These are phyloP conservation scores for Pseudopithomyces maydicus DNA, from an alignment of 2,329 filamentous ascomycete genomes.

Conservation along the genomic window DNA sequence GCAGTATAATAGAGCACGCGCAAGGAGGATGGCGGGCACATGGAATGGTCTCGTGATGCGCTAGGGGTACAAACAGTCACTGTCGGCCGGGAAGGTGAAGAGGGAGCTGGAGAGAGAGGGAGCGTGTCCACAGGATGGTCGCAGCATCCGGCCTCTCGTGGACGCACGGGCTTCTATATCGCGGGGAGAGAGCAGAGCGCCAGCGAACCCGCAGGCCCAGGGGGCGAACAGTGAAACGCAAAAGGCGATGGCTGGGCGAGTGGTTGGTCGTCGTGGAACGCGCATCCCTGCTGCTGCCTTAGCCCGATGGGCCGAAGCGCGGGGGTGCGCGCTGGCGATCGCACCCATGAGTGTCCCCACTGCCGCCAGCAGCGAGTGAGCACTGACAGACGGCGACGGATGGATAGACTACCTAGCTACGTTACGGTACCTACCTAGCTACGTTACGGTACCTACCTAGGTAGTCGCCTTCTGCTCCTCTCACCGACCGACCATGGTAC, in stretches of 20 bases:
- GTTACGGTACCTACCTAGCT: too few relatives aligned
- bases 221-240: conserved; percentile 36
- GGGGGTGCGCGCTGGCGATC: not conserved
- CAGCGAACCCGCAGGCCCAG: conserved; percentile 24
- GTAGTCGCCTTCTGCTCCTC: too few relatives aligned
- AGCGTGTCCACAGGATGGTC: conserved; percentile 10
- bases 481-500: too few relatives aligned
- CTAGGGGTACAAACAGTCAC: conserved; percentile 31
- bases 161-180: conserved; percentile 8
- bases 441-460: too few relatives aligned
- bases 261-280: conserved; percentile 26
- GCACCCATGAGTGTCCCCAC: too few relatives aligned
- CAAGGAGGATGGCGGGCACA: conserved; percentile 33
- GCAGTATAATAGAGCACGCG: conserved; percentile 27
- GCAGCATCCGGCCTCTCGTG: not conserved
- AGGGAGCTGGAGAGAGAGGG: conserved; percentile 7
- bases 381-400: too few relatives aligned
- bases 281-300: conserved; percentile 14
- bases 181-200: conserved; percentile 9
- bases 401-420: too few relatives aligned
- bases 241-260: conserved; percentile 33
- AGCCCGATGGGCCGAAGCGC: conserved; percentile 2
- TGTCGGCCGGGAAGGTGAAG: conserved; percentile 26
- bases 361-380: too few relatives aligned
- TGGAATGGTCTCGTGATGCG: conserved; percentile 42